Conservation (phyloP, 2,329 filamentous ascomycete genomes). For the Westerdykella sp. region DNA sequence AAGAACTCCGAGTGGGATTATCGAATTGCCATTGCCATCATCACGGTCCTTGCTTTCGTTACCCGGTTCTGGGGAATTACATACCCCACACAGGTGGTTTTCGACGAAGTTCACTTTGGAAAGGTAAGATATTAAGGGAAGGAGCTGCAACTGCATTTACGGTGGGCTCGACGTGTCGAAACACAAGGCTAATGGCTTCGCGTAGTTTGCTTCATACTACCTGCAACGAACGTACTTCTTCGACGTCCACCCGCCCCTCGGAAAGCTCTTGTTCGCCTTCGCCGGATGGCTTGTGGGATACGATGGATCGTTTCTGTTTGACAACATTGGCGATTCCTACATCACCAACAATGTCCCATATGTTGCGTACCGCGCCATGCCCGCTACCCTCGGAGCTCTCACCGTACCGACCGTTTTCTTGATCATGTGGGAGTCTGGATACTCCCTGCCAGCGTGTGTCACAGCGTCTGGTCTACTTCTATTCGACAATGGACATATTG, state of each 20-base stretch:
- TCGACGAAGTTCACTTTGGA: conserved; percentile 98
- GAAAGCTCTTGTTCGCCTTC: conserved; percentile 93
- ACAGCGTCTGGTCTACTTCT: conserved; percentile 80
- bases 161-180: neutral
- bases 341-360: conserved; percentile 96
- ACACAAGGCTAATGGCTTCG: conserved; percentile 13
- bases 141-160: neutral
- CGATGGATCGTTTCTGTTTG: conserved; percentile 94
- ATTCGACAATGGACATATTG: conserved; percentile 96
- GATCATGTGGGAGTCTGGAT: conserved; percentile 99
- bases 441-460: conserved; percentile 87
- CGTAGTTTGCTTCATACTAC: conserved; percentile 60
- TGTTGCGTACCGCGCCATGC: conserved; percentile 89
- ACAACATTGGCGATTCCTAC: conserved; percentile 99
- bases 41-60: conserved; percentile 78
- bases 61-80: conserved; percentile 95
- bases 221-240: conserved; percentile 98
- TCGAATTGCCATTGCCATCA: conserved; percentile 66
- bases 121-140: conserved; percentile 60
- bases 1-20: conserved; percentile 67
- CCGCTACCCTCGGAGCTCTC: conserved; percentile 82
- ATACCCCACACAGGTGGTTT: conserved; percentile 94
- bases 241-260: conserved; percentile 97
- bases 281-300: conserved; percentile 98
- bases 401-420: conserved; percentile 91